A percentile compares a stretch with the other conserved stretches of the same genome.
These are phyloP conservation scores for Sporisorium iseilematis-ciliati DNA, from an alignment of 1,284 basidiomycete genomes.

Conservation along the genomic window DNA sequence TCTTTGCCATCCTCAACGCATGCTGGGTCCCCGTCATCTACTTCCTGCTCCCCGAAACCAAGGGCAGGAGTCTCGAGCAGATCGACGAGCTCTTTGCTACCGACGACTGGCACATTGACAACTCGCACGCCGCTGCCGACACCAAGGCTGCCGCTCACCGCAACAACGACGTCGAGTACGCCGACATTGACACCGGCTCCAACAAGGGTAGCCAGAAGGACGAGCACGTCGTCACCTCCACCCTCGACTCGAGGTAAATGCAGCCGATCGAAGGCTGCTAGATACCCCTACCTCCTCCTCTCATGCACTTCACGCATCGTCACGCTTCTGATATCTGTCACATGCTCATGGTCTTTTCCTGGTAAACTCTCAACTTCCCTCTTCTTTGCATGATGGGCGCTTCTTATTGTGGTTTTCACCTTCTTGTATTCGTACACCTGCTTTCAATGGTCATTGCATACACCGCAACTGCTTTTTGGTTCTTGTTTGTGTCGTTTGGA, in stretches of 20 bases:
- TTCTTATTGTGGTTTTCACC: too few relatives aligned
- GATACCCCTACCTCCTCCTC: background rate
- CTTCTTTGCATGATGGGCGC: too few relatives aligned
- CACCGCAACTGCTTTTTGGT: too few relatives aligned
- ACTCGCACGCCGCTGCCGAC: constrained; percentile 26
- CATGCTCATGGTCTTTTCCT: background rate
- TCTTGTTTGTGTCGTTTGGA: too few relatives aligned
- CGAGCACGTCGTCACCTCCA: constrained; percentile 22
- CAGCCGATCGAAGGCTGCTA: background rate
- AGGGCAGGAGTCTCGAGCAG: constrained; percentile 64
- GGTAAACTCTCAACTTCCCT: too few relatives aligned
- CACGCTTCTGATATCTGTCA: background rate
- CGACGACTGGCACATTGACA: constrained; percentile 45
- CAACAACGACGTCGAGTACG: constrained; percentile 34
- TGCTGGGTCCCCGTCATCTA: constrained; percentile 68
- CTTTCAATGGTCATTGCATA: too few relatives aligned
- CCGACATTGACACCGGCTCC: constrained; percentile 25
- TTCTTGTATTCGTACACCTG: too few relatives aligned
- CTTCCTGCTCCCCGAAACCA: constrained; percentile 69
- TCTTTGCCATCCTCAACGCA: constrained; percentile 69
- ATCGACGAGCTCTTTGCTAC: constrained; percentile 66
- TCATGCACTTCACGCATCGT: background rate
- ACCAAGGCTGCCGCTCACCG: constrained; percentile 35
- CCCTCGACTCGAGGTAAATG: constrained; percentile 15
- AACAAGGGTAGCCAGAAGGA: constrained; percentile 33